A percentile compares a stretch with the other conserved stretches of the same genome.
These are phyloP conservation scores for Fusarium oxysporum DNA, from an alignment of 2,329 filamentous ascomycete species.

Conservation along the genomic window DNA sequence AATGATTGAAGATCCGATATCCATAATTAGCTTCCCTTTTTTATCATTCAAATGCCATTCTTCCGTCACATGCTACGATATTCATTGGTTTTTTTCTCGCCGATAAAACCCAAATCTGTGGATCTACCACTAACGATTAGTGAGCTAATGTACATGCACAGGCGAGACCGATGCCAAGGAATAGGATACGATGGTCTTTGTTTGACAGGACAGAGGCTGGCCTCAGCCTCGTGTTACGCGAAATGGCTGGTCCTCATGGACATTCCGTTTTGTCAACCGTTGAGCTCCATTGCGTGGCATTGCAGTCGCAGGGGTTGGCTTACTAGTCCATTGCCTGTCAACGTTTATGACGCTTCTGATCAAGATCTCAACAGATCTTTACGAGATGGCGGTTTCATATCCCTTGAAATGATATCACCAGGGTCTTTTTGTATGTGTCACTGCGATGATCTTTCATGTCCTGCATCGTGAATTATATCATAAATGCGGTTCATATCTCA, in stretches of 20 bases:
- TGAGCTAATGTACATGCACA: constrained; percentile 7
- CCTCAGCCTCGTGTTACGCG: constrained; percentile 17
- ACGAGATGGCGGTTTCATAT: constrained; percentile 37
- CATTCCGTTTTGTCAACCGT: constrained; percentile 23
- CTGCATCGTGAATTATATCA: constrained; percentile 29
- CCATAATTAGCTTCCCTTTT: constrained; percentile 14
- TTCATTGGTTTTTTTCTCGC: constrained; percentile 15
- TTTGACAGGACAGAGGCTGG: constrained; percentile 11
- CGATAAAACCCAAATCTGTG: constrained; percentile 42
- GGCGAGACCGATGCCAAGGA: constrained; percentile 37
- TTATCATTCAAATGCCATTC: constrained; percentile 7
- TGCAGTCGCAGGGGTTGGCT: constrained; percentile 22
- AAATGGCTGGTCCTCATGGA: constrained; percentile 17
- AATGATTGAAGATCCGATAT: constrained; percentile 19
- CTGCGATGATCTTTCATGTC: constrained; percentile 17
- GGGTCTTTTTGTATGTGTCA: constrained; percentile 7
- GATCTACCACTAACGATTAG: constrained; percentile 20
- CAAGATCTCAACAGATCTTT: constrained; percentile 11
- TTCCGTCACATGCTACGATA: constrained; percentile 31
- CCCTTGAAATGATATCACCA: constrained; percentile 33
- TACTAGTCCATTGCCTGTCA: background rate
- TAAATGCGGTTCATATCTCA: constrained; percentile 30
- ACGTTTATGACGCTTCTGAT: constrained; percentile 28
- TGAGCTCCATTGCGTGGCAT: constrained; percentile 35
- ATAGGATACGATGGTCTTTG: constrained; percentile 26